Conservation (phyloP, 306 rosid species). For the Acacia acuminata region DNA sequence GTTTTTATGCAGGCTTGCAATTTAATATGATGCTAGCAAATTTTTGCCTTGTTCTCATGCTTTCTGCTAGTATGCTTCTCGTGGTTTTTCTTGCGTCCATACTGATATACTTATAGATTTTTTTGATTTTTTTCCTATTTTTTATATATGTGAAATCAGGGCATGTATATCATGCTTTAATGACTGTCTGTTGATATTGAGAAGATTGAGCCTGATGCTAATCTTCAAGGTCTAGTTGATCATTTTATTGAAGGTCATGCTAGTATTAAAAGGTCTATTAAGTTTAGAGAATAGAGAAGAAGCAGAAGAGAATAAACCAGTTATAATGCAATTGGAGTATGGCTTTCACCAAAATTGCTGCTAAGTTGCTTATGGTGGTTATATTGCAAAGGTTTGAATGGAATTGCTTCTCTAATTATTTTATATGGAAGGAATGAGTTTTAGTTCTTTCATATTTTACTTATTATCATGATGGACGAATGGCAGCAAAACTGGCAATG, state of each 20-base stretch:
- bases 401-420: too few relatives aligned
- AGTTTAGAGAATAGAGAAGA: constrained; percentile 55
- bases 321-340: constrained; percentile 67
- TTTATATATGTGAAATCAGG: constrained; percentile 33
- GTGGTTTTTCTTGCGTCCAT: constrained; percentile 17
- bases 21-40: constrained; percentile 66
- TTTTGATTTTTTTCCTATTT: background rate
- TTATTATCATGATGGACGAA: too few relatives aligned
- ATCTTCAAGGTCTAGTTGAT: constrained; percentile 79
- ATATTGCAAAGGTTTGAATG: too few relatives aligned
- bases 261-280: constrained; percentile 75
- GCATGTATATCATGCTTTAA: constrained; percentile 76
- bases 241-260: constrained; percentile 97
- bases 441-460: too few relatives aligned
- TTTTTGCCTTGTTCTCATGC: constrained; percentile 81
- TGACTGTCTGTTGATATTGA: constrained; percentile 85
- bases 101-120: constrained; percentile 14
- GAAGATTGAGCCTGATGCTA: constrained; percentile 68
- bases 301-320: constrained; percentile 51
- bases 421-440: too few relatives aligned
- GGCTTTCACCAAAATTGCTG: too few relatives aligned
- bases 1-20: constrained; percentile 37
- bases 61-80: constrained; percentile 48
- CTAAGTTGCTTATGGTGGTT: too few relatives aligned
- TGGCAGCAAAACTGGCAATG: too few relatives aligned